phyloP scores from a whole-genome alignment of 2,329 filamentous ascomycete species.

The Aspergillus amoenus region DNA sequence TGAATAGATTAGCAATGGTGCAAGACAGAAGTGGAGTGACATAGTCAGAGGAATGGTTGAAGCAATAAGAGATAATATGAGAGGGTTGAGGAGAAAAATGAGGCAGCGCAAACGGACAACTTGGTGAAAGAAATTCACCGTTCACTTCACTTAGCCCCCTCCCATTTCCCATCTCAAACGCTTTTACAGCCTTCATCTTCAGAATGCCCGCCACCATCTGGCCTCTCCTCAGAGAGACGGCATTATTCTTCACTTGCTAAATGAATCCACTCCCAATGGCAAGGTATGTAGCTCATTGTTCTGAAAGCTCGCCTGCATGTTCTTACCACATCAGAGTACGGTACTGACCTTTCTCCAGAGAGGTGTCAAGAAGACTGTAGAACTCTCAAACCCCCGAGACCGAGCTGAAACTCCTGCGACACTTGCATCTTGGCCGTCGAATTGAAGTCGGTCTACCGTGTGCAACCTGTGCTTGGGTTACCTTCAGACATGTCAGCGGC shows the following conservation, averaged over 20 bases:
- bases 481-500: background rate
- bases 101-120: too few relatives aligned
- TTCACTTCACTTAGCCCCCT: background rate
- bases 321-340: too few relatives aligned
- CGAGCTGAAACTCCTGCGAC: background rate
- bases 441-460: constrained; percentile 1
- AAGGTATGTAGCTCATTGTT: too few relatives aligned
- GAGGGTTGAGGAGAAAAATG: too few relatives aligned
- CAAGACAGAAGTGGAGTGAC: background rate
- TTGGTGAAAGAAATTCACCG: background rate
- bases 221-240: background rate
- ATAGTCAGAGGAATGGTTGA: background rate
- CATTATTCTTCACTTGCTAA: background rate
- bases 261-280: background rate
- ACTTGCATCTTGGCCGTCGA: constrained; percentile 2
- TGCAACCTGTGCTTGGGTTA: constrained; percentile 8
- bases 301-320: too few relatives aligned
- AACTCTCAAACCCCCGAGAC: too few relatives aligned
- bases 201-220: background rate
- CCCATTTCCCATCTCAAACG: background rate
- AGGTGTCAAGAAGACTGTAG: background rate
- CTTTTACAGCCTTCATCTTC: too few relatives aligned
- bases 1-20: background rate
- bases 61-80: too few relatives aligned
- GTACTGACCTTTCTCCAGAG: too few relatives aligned